Evolutionary conservation across 768 basidiomycete species (phyloP), one percentile per base, ranked within the genome.

Genomic region (Hericium rajendrae): DNA sequence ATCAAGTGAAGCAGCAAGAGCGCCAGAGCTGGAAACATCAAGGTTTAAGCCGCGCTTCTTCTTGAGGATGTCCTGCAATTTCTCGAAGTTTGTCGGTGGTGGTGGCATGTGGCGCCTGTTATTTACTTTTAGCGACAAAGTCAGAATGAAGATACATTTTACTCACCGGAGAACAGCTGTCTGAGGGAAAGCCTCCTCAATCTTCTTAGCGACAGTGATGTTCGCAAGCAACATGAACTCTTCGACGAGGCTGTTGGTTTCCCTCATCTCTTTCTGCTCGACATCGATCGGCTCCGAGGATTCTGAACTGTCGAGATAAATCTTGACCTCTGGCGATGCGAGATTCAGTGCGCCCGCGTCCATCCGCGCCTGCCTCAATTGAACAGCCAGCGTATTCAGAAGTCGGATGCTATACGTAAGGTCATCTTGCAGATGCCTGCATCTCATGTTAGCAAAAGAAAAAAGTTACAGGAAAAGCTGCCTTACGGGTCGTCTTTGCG

Each of bases 141-240:
- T 38, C 50, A 46, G 10, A n/a, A 6, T 11, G 38, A 16, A 48
- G 28, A 26, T 40, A 32, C 16, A 11, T 55, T n/a, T 38, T 22
- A 56, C 71, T 39, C 43, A 90, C 87, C 94, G 80, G 54, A 98
- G 73, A 0, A 99, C 94, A 2, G 94, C 91, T 1, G 95, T 98
- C 68, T 92, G 89, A 1, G 97, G 95, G 76, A 94, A 99, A 0
- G 87, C 85, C 65, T 95, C 91, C 66, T 95, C 88, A 15, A 97
- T 97, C 71, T 88, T 90, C 62, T 74, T 72, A 6, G 97, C 95
- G 1, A 97, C 97, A 62, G 87, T 91, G 64, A 95, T 88, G 65
- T 98, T 99, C 6, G 97, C 95, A 58, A 99, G 83, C 61, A 99
- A 74, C 97, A 99, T 99, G 72, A 99, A 97, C 70, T 98, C 97